Evolutionary conservation across 2,329 filamentous ascomycete genomes (phyloP), one percentile per base, ranked within the genome.

Genomic region (Trichoderma atrobrunneum): DNA sequence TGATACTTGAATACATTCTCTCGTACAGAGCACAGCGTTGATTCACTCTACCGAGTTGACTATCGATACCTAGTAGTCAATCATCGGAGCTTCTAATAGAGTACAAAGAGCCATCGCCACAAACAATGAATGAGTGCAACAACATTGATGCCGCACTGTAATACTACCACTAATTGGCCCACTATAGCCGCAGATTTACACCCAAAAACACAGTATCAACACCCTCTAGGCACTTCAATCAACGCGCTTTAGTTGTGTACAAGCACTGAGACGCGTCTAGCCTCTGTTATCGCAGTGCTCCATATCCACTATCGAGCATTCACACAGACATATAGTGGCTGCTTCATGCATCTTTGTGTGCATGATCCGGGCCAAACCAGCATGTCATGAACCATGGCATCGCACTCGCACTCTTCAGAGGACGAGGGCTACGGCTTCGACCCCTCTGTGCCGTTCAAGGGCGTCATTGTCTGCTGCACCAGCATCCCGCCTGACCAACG

Each of bases 381-480:
- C 65, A 69, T 66, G 69, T 21, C 36, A 12, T 69, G 60, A 56
- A 77, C 72, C 56, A 81, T 81, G 79, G 76, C 78, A 64, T 79
- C 78, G 26, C 74, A 73, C 51, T 79, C 78, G 26, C 74, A 73
- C 51, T 59, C 74, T 56, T 74, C 70, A 30, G 78, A 78, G 57
- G 77, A 77, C 36, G 76, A 77, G n/a, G 72, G 77, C 14, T 74
- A 78, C 66, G 76, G 78, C 18, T 79, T 87, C 82, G 89, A 91
- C 81, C 84, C 87, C 73, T 86, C 90, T 63, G 85, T 86, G 74
- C 91, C 92, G 67, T 88, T 95, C 76, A 85, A 85, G 74, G 92
- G 92, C 76, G 88, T 93, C 68, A 88, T 96, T 73, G 86, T 97
- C 76, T 97, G 94, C 86, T 97, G 93, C 83, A 97, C 94, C 65